These are phyloP conservation scores for Triangularia setosa DNA, from an alignment of 2,329 filamentous ascomycete species.

Conservation along the genomic window DNA sequence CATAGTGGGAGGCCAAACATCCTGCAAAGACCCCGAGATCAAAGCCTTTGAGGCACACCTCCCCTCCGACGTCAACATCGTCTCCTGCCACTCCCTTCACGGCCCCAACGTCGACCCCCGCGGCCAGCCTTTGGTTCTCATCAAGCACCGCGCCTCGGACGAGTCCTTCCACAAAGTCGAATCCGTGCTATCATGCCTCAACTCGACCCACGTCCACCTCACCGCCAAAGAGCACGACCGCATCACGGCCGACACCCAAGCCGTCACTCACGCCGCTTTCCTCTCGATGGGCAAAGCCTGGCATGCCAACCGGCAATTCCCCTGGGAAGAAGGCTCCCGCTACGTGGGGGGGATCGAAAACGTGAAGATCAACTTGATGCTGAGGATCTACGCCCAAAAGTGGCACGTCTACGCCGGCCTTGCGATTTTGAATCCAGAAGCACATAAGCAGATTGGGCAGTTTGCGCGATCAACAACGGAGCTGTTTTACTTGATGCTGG, in stretches of 20 bases:
- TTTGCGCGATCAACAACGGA: slow-evolving; percentile 91
- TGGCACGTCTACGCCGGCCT: slow-evolving; percentile 99
- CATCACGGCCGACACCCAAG: slow-evolving; percentile 97
- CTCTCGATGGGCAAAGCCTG: slow-evolving; percentile 97
- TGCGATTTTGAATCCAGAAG: slow-evolving; percentile 92
- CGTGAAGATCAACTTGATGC: slow-evolving; percentile 96
- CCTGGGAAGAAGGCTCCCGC: slow-evolving; percentile 86
- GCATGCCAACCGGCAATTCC: slow-evolving; percentile 92
- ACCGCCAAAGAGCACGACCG: slow-evolving; percentile 86
- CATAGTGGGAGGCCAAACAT: slow-evolving; percentile 95
- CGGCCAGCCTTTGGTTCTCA: slow-evolving; percentile 86
- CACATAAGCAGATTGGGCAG: slow-evolving; percentile 86
- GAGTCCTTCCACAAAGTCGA: slow-evolving; percentile 75
- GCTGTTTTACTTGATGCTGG: slow-evolving; percentile 95
- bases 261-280: slow-evolving; percentile 95
- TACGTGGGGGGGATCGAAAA: slow-evolving; percentile 98
- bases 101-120: slow-evolving; percentile 84
- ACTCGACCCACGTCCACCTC: slow-evolving; percentile 82
- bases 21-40: slow-evolving; percentile 96
- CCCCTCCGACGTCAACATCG: slow-evolving; percentile 82
- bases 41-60: slow-evolving; percentile 87
- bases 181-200: slow-evolving; percentile 74
- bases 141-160: slow-evolving; percentile 84
- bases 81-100: slow-evolving; percentile 95
- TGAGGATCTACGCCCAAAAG: slow-evolving; percentile 97